Evolutionary conservation across 1,284 basidiomycete species (phyloP), one percentile per base, ranked within the genome.

Genomic region (Malassezia vespertilionis): DNA sequence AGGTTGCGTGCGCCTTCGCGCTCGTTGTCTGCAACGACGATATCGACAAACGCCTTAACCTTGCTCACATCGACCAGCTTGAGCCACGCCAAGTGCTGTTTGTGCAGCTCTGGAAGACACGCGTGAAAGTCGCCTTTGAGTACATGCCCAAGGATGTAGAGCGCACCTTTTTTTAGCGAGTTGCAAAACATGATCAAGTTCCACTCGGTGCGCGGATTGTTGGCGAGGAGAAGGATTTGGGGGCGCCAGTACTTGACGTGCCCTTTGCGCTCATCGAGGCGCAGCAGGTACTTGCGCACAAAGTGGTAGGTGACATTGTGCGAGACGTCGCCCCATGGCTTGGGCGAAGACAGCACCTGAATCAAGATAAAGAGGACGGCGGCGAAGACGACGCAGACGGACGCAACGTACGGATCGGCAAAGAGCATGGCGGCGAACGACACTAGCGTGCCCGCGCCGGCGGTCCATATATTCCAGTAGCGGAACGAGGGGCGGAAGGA

Each of bases 111-210:
- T 4, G 58, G 53, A 5, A 69, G 52, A 39, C 67, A 69, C 23
- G 65, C 62, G 22, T 54, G 45, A 40, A 69, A 69, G 34, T 69
- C 65, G 43, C 67, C 67, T 49, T 68, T 68, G 48, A 69, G 53
- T 17, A 68, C 62, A 37, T 69, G 67, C 8, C 63, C 67, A 3
- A 69, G 55, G 8, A 69, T 57, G 39, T 69, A 69, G 20, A 69
- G 56, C 2, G 65, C 65, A 15, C 67, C 67, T 33, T 69, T 69
- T 42, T 69, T 69, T 30, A 69, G 61, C 40, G 61, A 63, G 46
- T 69, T 69, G 63, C 67, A 69, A 36, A 69, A 69, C 52, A 69
- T 69, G 54, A 69, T 68, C 34, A 68, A 47, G 49, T 69, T 69
- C 65, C 63, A 68, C 39, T 69, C 67, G 38, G 55, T 58, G 31